phyloP scores from a whole-genome alignment of 1,284 basidiomycete genomes.

The Pascua guehoae region DNA sequence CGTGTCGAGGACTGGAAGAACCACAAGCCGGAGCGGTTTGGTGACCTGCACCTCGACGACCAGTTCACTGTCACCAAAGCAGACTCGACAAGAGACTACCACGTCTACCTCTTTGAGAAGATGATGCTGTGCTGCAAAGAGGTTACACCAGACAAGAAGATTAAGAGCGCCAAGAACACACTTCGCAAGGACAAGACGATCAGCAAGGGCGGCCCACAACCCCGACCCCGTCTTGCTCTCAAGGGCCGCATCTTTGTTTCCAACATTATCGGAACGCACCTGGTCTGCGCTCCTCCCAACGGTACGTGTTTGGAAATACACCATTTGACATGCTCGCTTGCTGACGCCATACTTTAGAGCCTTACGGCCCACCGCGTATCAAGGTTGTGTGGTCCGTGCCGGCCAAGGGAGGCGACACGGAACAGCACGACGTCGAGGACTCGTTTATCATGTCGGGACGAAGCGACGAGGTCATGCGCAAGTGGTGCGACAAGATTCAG shows the following conservation, averaged over 20 bases:
- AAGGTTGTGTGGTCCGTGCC: conserved; percentile 43
- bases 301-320: too few species aligned
- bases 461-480: conserved; percentile 84
- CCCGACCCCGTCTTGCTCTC: conserved; percentile 72
- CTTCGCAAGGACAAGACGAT: conserved; percentile 54
- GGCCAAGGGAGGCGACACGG: conserved; percentile 45
- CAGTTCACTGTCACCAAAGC: conserved; percentile 94
- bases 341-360: conserved; percentile 7
- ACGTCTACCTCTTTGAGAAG: conserved; percentile 97
- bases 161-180: conserved; percentile 42
- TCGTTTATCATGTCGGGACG: conserved; percentile 91
- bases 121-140: conserved; percentile 99
- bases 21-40: conserved; percentile 90
- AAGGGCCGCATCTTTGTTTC: conserved; percentile 98
- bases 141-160: conserved; percentile 50
- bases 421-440: conserved; percentile 56
- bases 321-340: conserved; percentile 50
- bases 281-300: conserved; percentile 21
- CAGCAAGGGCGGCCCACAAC: conserved; percentile 46
- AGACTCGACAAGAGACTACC: conserved; percentile 94
- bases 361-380: conserved; percentile 28
- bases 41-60: conserved; percentile 87
- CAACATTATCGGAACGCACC: conserved; percentile 73
- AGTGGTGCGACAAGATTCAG: conserved; percentile 87
- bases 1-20: conserved; percentile 99